These are phyloP conservation scores for Cicer chorassanicum DNA, from an alignment of 306 rosid species.

Conservation along the genomic window DNA sequence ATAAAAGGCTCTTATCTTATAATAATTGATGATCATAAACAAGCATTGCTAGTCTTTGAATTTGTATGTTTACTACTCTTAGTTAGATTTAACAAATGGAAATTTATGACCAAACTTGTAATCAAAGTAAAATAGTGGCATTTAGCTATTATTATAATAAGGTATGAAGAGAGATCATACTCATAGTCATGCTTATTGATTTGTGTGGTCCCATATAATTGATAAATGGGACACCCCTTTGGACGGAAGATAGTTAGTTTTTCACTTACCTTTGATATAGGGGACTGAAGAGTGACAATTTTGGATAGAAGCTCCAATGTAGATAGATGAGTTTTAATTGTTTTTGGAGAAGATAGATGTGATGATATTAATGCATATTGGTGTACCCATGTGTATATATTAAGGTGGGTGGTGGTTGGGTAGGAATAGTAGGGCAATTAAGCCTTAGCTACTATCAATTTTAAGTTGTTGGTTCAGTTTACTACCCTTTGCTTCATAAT, in stretches of 20 bases:
- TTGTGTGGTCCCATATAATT: conserved; percentile 50
- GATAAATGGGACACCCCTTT: conserved; percentile 46
- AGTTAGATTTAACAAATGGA: conserved; percentile 29
- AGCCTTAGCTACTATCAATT: conserved; percentile 54
- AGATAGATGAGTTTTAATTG: conserved; percentile 55
- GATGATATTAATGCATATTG: conserved; percentile 75
- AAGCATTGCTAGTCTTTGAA: conserved; percentile 6
- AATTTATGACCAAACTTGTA: conserved; percentile 37
- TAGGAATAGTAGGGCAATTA: conserved; percentile 54
- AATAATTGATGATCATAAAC: conserved; percentile 5
- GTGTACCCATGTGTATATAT: conserved; percentile 60
- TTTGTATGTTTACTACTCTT: conserved; percentile 30
- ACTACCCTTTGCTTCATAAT: conserved; percentile 32
- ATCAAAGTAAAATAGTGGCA: conserved; percentile 37
- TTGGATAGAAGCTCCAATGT: conserved; percentile 47
- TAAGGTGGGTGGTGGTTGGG: conserved; percentile 68
- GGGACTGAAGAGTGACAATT: conserved; percentile 48
- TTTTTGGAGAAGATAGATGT: conserved; percentile 59
- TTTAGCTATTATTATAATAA: conserved; percentile 1
- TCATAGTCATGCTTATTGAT: conserved; percentile 36
- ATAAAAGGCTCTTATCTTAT: neutral
- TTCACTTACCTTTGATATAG: conserved; percentile 41
- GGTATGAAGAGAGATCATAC: neutral
- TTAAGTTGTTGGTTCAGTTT: conserved; percentile 39
- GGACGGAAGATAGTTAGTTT: conserved; percentile 49